These are phyloP conservation scores for Hymenochaete sp. DNA, from an alignment of 1,284 basidiomycete species.

Conservation along the genomic window DNA sequence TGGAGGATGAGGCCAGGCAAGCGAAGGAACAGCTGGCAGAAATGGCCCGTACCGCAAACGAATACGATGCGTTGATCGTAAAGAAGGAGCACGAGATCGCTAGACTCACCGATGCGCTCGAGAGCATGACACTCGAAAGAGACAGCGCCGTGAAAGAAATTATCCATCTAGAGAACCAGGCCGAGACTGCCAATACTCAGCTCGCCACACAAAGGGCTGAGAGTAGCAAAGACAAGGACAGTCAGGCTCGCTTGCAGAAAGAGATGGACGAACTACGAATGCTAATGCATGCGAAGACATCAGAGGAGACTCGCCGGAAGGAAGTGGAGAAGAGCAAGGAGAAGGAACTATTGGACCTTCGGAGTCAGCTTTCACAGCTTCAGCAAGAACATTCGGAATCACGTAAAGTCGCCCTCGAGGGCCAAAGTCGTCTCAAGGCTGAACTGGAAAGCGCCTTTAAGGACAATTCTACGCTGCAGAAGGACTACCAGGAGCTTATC, in stretches of 20 bases:
- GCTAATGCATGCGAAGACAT: slow-evolving; percentile 76
- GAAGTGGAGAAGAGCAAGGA: slow-evolving; percentile 87
- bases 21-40: slow-evolving; percentile 77
- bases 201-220: slow-evolving; percentile 59
- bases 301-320: slow-evolving; percentile 75
- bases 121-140: slow-evolving; percentile 44
- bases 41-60: slow-evolving; percentile 65
- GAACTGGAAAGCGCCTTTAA: slow-evolving; percentile 54
- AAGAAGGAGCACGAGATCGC: slow-evolving; percentile 70
- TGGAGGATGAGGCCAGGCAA: slow-evolving; percentile 63
- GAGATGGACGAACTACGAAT: slow-evolving; percentile 83
- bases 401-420: slow-evolving; percentile 48
- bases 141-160: slow-evolving; percentile 50
- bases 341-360: slow-evolving; percentile 68
- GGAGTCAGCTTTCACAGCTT: slow-evolving; percentile 54
- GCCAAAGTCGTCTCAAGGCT: slow-evolving; percentile 58
- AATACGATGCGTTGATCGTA: slow-evolving; percentile 72
- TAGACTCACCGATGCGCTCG: slow-evolving; percentile 51
- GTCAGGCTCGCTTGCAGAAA: slow-evolving; percentile 59
- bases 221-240: slow-evolving; percentile 41
- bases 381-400: slow-evolving; percentile 54
- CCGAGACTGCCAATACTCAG: slow-evolving; percentile 63
- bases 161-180: slow-evolving; percentile 55
- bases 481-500: slow-evolving; percentile 55
- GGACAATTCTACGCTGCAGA: slow-evolving; percentile 49